Evolutionary conservation across 805 yeast species (phyloP), one percentile per base, ranked within the genome.

Genomic region (Starmera pachycereana): DNA sequence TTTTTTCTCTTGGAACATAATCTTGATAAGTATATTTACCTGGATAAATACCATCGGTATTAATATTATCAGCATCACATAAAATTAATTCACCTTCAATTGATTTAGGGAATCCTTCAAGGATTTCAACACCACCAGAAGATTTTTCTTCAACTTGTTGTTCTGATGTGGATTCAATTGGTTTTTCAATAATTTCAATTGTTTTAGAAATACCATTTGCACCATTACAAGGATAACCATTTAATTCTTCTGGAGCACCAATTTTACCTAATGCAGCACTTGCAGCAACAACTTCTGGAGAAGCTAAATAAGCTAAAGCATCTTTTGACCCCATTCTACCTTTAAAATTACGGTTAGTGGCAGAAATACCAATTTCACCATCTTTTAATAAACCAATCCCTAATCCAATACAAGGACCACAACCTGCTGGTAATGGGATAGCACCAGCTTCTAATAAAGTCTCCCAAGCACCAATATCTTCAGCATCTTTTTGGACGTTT

Each of bases 21-120:
- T 92, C 99, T 67, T 92, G 97, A 65, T 92, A 92, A 9, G 99
- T 92, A 70, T 92, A 92, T 61, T 92, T 92, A 49, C 99, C 99
- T 18, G 99, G 99, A 59, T 92, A 92, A 43, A 92, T 92, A 56
- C 97, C 99, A 61, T 92, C 99, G 18, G 99, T 92, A 66, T 92
- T 92, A 63, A 92, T 80, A 58, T 83, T 84, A 63, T 92, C 98
- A 36, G 97, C 97, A 57, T 92, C 96, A 72, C 98, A 92, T 22
- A 92, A 69, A 14, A 92, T 86, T 43, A 92, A 69, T 62, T 92
- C 99, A 39, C 99, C 99, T 45, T 76, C 76, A 41, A 92, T 84
- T 30, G 75, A 69, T 48, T 75, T 80, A 32, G 99, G 99, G 76
- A 92, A 92, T 0, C 97, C 98, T 8, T 76, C 84, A 46, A 89